Percentiles rank a stretch among this genome's conserved stretches.
Evolutionary conservation across 768 basidiomycete species (phyloP).

Genomic region (Dacryopinax primogenitus): DNA sequence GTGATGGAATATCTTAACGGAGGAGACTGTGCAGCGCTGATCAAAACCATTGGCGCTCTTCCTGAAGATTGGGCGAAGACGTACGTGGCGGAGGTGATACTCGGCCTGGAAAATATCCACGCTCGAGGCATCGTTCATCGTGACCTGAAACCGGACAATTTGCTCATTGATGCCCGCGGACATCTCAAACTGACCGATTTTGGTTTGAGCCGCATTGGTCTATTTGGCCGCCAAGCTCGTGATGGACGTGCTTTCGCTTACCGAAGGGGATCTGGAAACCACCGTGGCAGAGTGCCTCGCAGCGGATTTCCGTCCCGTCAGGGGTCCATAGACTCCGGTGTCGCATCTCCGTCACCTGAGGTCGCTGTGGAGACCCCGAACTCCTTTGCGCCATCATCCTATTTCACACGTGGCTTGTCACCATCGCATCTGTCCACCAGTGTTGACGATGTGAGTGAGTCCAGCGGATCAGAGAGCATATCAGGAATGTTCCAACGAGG

Average conservation of each 20-base stretch:
- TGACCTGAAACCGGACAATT: slow-evolving; percentile 94
- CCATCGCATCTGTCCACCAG: slow-evolving; percentile 21
- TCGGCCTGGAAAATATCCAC: slow-evolving; percentile 95
- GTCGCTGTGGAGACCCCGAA: slow-evolving; percentile 14
- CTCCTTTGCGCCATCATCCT: slow-evolving; percentile 40
- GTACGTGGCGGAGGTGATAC: slow-evolving; percentile 89
- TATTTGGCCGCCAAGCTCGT: slow-evolving; percentile 90
- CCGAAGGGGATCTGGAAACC: background rate
- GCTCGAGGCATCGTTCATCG: slow-evolving; percentile 91
- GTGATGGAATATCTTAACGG: slow-evolving; percentile 99
- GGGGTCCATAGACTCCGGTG: background rate
- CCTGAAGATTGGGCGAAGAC: slow-evolving; percentile 96
- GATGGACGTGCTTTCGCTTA: slow-evolving; percentile 32
- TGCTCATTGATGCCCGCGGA: slow-evolving; percentile 91
- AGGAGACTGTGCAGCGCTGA: slow-evolving; percentile 91
- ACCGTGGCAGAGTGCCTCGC: background rate
- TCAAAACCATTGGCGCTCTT: slow-evolving; percentile 85
- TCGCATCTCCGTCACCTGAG: background rate
- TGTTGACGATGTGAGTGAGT: slow-evolving; percentile 70
- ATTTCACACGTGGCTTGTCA: slow-evolving; percentile 37
- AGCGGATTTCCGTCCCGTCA: slow-evolving; percentile 2
- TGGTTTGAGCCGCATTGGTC: slow-evolving; percentile 89
- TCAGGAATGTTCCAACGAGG: slow-evolving; percentile 40
- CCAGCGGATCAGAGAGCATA: slow-evolving; percentile 68
- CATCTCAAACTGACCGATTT: slow-evolving; percentile 98